Conservation (phyloP, 1,284 basidiomycete species). For the Cryptococcus sp. region DNA sequence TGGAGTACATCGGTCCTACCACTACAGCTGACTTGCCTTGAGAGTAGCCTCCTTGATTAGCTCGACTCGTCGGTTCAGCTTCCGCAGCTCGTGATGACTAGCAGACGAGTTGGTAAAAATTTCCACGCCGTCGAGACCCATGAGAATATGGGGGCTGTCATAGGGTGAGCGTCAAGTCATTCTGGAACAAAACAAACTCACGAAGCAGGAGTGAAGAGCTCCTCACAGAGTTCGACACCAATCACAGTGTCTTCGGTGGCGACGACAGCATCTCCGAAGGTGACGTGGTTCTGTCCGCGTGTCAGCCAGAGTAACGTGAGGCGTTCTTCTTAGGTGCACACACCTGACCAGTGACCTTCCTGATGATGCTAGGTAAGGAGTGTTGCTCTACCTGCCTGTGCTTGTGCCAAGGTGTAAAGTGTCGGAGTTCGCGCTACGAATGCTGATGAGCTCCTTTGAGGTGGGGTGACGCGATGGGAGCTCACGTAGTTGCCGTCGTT, state of each 20-base stretch:
- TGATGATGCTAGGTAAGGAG: constrained; percentile 82
- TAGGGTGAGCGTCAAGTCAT: constrained; percentile 4
- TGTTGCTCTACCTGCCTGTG: constrained; percentile 85
- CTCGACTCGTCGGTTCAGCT: constrained; percentile 86
- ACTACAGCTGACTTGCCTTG: constrained; percentile 65
- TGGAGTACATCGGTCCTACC: not conserved
- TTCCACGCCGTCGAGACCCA: constrained; percentile 97
- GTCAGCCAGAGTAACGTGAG: not conserved
- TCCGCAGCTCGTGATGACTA: constrained; percentile 95
- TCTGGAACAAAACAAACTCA: constrained; percentile 42
- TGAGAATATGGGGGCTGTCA: constrained; percentile 84
- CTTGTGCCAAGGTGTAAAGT: constrained; percentile 95
- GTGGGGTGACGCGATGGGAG: not conserved
- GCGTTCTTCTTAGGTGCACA: constrained; percentile 8
- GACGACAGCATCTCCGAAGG: constrained; percentile 93
- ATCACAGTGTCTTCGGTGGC: constrained; percentile 94
- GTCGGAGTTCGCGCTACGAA: constrained; percentile 75
- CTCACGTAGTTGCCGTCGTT: constrained; percentile 91
- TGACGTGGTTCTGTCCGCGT: constrained; percentile 68
- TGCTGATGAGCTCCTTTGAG: constrained; percentile 1
- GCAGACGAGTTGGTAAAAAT: constrained; percentile 98
- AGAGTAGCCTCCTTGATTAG: constrained; percentile 95
- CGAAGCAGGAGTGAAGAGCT: constrained; percentile 95
- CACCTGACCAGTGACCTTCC: constrained; percentile 85
- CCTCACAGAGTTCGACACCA: constrained; percentile 94